These are phyloP conservation scores for Botrytis tulipae DNA, from an alignment of 2,329 filamentous ascomycete species.

Conservation along the genomic window DNA sequence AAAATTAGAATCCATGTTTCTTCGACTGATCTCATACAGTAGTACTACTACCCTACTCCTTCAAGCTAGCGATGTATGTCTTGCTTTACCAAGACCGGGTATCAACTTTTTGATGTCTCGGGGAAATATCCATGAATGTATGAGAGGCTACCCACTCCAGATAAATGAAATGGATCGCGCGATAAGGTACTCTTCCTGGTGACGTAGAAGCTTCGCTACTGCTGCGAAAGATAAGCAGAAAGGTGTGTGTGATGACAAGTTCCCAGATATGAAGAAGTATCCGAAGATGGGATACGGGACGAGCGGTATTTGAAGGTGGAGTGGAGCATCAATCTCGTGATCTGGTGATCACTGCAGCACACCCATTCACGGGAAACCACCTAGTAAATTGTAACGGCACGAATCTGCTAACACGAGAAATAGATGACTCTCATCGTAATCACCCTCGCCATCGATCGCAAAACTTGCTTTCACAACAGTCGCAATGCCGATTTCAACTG, in stretches of 20 bases:
- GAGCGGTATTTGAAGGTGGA: background rate
- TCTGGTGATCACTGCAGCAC: constrained; percentile 15
- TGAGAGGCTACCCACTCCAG: background rate
- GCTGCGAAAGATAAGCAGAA: background rate
- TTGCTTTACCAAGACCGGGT: constrained; percentile 15
- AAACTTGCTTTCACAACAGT: constrained; percentile 13
- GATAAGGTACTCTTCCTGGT: background rate
- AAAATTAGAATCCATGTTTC: background rate
- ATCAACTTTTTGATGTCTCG: constrained; percentile 5
- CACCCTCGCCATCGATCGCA: constrained; percentile 5
- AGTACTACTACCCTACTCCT: constrained; percentile 4
- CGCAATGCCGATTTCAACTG: background rate
- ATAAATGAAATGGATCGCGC: background rate
- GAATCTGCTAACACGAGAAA: constrained; percentile 8
- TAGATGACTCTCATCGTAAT: background rate
- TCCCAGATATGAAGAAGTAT: constrained; percentile 1
- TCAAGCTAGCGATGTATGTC: constrained; percentile 6
- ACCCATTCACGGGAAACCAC: background rate
- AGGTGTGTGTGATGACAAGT: background rate
- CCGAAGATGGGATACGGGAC: constrained; percentile 11
- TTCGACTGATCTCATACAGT: background rate
- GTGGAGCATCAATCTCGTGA: constrained; percentile 15
- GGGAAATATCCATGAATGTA: constrained; percentile 10
- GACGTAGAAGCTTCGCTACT: background rate
- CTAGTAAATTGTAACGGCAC: background rate